phyloP scores from a whole-genome alignment of 441 rosid genomes.

The Raphanus hybrid region DNA sequence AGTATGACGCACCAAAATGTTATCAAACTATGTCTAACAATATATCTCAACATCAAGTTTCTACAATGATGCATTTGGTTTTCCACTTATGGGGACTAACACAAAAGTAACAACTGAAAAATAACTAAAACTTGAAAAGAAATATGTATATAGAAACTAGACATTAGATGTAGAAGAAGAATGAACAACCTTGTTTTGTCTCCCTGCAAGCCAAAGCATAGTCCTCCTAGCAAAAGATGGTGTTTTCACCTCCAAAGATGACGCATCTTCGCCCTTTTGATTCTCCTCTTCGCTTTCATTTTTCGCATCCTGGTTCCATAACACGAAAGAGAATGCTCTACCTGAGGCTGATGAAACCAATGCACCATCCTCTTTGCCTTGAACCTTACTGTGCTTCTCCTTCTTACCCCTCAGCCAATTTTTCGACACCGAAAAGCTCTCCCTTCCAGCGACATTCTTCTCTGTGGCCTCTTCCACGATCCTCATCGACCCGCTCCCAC shows the following conservation, averaged over 20 bases:
- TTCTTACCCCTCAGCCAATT: slow-evolving; percentile 75
- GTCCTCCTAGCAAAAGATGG: slow-evolving; percentile 92
- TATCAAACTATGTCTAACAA: slow-evolving; percentile 21
- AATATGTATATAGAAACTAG: slow-evolving; percentile 39
- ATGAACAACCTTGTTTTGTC: slow-evolving; percentile 81
- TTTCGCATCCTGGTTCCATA: slow-evolving; percentile 47
- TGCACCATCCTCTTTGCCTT: slow-evolving; percentile 43
- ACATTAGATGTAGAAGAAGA: slow-evolving; percentile 59
- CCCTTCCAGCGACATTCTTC: slow-evolving; percentile 52
- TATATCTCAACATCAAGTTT: slow-evolving; percentile 18
- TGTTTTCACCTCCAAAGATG: slow-evolving; percentile 55
- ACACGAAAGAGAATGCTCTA: slow-evolving; percentile 71
- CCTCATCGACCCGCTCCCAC: slow-evolving; percentile 50
- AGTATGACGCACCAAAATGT: slow-evolving; percentile 21
- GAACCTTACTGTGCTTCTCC: slow-evolving; percentile 48
- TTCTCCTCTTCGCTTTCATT: slow-evolving; percentile 54
- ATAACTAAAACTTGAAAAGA: slow-evolving; percentile 10
- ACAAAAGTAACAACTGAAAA: slow-evolving; percentile 36
- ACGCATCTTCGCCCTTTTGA: slow-evolving; percentile 51
- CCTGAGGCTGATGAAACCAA: slow-evolving; percentile 50
- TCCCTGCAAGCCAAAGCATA: slow-evolving; percentile 79
- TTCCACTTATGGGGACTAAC: slow-evolving; percentile 42
- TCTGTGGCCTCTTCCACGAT: slow-evolving; percentile 47
- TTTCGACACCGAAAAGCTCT: slow-evolving; percentile 54
- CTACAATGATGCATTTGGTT: slow-evolving; percentile 46